Evolutionary conservation across 139 green algal species (phyloP), one percentile per base, ranked within the genome.

Genomic region (Micromonas commoda): DNA sequence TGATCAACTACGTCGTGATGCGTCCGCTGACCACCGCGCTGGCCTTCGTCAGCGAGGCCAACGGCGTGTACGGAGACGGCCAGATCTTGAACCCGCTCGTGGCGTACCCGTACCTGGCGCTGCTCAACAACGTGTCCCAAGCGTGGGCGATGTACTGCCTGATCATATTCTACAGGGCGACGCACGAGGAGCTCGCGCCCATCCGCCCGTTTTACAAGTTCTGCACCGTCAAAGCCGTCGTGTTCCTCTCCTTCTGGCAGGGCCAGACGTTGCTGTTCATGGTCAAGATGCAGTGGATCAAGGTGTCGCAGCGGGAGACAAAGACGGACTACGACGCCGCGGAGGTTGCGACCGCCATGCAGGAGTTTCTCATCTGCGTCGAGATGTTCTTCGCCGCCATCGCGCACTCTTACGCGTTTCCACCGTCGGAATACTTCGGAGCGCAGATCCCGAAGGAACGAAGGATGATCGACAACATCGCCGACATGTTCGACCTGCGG

Each of bases 171-270:
- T 97, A 97, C 86, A 78, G 86, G 16, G 88, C 88, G 19, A 92
- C 90, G 26, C 84, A 92, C 32, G 73, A 88, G 2, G 93, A 98
- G 89, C 89, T 98, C 64, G 81, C 77, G 28, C 93, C 93, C 73
- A 96, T 97, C 80, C 82, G 89, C 20, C 94, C 94, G 33, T 83
- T 97, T 24, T 83, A 87, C 77, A 97, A 98, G 84, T 98, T 98
- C 82, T 54, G 96, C 31, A 89, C 86, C 63, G 94, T 98, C 79
- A 98, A 98, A 82, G 86, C 88, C 0, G 88, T 98, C 13, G 90
- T 98, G 20, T 98, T 98, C 81, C 82, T 97, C 35, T 92, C 92
- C 1, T 98, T 95, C 83, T 98, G 94, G 94, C 95, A 97, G 75
- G 82, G 77, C 33, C 81, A 91, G 60, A 29, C 60, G 3, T 82